Evolutionary conservation across 2,329 filamentous ascomycete species (phyloP), one percentile per base, ranked within the genome.

Genomic region (Talaromyces verruculosus): DNA sequence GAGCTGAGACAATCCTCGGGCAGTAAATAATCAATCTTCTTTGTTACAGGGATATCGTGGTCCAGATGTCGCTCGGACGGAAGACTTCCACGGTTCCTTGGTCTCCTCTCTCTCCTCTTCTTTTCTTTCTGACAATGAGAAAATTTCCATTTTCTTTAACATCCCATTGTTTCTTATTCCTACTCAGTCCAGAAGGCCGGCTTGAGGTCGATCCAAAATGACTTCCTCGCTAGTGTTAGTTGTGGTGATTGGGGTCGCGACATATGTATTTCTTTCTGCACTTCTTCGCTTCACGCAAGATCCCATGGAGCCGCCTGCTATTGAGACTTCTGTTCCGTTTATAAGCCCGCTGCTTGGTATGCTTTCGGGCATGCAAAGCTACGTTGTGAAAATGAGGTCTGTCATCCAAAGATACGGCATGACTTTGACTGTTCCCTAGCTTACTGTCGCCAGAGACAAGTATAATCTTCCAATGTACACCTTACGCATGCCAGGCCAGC

Each of bases 401-500:
- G 57, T 43, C 37, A 43, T 43, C 37, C 57, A 22, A 35, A 10
- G 33, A 35, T 35, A 10, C 33, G 33, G 33, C 33, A 13, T 35
- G 33, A 10, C 33, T 35, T 35, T 35, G 33, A 35, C 33, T 35
- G 8, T 35, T 11, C 8, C 8, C 33, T 11, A 35, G 33, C 33
- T 35, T 11, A 35, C 33, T 35, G 33, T 28, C 17, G 22, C 37
- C 22, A 60, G 57, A 60, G 57, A 60, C 57, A 60, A 60, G 57
- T 60, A 60, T n/a, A 6, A 43, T 28, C 57, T 60, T 43, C 57
- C 57, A 45, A 60, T 58, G 22, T 53, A 30, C 47, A 82, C 41
- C 80, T 58, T 58, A 33, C 82, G 51, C 78, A 35, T 58, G 62
- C 51, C 62, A 47, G 51, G 17, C 62, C 55, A 55, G 55, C 55